Conservation (phyloP, 2,329 filamentous ascomycete genomes). For the Aplosporella prunicola region DNA sequence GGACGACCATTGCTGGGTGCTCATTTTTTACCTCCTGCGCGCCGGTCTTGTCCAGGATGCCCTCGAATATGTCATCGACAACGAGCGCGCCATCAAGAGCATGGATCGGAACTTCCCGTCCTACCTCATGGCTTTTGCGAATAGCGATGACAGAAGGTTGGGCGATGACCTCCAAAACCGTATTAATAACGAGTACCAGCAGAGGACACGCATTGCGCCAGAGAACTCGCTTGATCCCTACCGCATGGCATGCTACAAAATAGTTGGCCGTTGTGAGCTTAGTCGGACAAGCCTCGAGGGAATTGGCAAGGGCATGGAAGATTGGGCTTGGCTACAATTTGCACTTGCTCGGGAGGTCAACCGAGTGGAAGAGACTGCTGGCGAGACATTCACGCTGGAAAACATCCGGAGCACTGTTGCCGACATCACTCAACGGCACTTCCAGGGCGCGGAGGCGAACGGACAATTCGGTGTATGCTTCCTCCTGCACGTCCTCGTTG, state of each 20-base stretch:
- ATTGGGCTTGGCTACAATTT: conserved; percentile 61
- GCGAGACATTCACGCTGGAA: conserved; percentile 52
- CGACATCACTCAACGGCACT: conserved; percentile 86
- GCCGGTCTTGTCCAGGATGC: conserved; percentile 79
- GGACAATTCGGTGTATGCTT: conserved; percentile 85
- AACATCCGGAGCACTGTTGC: conserved; percentile 70
- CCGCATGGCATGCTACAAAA: conserved; percentile 95
- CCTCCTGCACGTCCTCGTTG: conserved; percentile 79
- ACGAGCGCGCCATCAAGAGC: conserved; percentile 72
- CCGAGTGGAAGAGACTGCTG: conserved; percentile 51
- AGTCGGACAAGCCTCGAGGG: conserved; percentile 47
- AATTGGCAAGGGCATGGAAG: conserved; percentile 51
- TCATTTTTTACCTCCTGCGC: conserved; percentile 85
- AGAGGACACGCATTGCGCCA: conserved; percentile 72
- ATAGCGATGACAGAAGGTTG: conserved; percentile 65
- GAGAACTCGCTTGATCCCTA: conserved; percentile 88
- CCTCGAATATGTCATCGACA: conserved; percentile 72
- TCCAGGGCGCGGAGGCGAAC: conserved; percentile 67
- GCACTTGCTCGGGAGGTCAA: conserved; percentile 52
- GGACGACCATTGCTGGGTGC: conserved; percentile 83
- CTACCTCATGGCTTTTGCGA: conserved; percentile 78
- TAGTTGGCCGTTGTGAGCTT: conserved; percentile 70
- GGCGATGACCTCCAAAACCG: conserved; percentile 72
- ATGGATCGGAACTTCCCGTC: conserved; percentile 83
- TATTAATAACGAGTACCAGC: conserved; percentile 82